These are phyloP conservation scores for Gymnopilus dilepis DNA, from an alignment of 768 basidiomycete genomes.

Conservation along the genomic window DNA sequence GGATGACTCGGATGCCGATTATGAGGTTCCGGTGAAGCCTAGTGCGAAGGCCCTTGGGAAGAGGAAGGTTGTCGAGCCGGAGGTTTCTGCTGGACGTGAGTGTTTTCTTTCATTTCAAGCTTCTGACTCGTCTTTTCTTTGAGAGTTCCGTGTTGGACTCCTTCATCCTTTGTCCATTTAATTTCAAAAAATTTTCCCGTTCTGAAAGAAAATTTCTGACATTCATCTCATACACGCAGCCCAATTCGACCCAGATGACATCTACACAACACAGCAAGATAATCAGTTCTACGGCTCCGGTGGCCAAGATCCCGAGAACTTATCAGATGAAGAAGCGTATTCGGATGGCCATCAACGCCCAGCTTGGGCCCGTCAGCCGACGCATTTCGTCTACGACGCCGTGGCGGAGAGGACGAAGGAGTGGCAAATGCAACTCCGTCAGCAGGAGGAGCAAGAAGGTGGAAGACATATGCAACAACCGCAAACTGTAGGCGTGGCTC, in stretches of 20 bases:
- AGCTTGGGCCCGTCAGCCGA: conserved; percentile 48
- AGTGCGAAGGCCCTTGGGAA: conserved; percentile 92
- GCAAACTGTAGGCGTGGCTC: too few species aligned
- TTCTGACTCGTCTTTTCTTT: not conserved
- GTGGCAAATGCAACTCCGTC: conserved; percentile 49
- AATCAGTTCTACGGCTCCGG: conserved; percentile 31
- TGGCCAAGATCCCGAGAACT: conserved; percentile 51
- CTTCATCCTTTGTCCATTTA: too few species aligned
- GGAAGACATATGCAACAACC: too few species aligned
- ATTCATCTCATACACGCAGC: conserved; percentile 33
- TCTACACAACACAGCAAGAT: conserved; percentile 48
- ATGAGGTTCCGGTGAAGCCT: conserved; percentile 54
- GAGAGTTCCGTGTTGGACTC: too few species aligned
- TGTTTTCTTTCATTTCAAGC: conserved; percentile 15
- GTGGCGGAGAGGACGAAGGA: conserved; percentile 80
- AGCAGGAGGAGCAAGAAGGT: too few species aligned
- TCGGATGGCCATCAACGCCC: conserved; percentile 24
- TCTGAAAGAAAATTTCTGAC: too few species aligned
- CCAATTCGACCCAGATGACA: conserved; percentile 59
- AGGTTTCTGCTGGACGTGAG: conserved; percentile 51
- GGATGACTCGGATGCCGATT: conserved; percentile 35
- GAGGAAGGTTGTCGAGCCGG: conserved; percentile 62
- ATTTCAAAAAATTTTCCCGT: too few species aligned
- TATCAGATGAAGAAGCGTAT: conserved; percentile 59
- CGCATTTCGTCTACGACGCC: conserved; percentile 90